Conservation (phyloP, 176 grass and related monocot genomes). For the Rhynchospora breviuscula region DNA sequence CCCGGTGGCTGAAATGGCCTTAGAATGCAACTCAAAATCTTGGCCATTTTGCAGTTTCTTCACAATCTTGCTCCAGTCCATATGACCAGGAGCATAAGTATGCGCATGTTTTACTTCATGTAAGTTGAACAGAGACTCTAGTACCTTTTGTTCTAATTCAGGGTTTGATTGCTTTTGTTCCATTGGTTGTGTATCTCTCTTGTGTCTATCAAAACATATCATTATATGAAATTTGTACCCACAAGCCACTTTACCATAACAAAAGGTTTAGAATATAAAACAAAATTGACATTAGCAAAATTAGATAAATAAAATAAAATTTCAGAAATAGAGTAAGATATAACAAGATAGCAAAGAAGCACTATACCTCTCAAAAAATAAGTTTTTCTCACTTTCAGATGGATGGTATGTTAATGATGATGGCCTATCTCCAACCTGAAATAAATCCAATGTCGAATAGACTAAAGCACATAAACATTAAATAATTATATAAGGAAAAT, state of each 20-base stretch:
- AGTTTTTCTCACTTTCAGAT: slow-evolving; percentile 35
- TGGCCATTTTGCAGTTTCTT: slow-evolving; percentile 50
- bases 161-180: slow-evolving; percentile 31
- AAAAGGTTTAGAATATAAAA: not conserved
- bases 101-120: slow-evolving; percentile 34
- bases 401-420: slow-evolving; percentile 22
- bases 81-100: slow-evolving; percentile 40
- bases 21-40: slow-evolving; percentile 36
- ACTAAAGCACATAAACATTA: not conserved
- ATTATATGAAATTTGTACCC: slow-evolving; percentile 1
- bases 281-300: not conserved
- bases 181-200: slow-evolving; percentile 12
- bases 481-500: not conserved
- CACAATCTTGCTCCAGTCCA: slow-evolving; percentile 84
- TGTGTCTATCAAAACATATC: not conserved
- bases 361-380: slow-evolving; percentile 25
- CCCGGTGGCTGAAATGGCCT: slow-evolving; percentile 25
- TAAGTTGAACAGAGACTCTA: slow-evolving; percentile 66
- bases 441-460: slow-evolving; percentile 28
- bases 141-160: slow-evolving; percentile 49
- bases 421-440: slow-evolving; percentile 44
- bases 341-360: slow-evolving; percentile 30
- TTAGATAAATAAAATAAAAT: not conserved
- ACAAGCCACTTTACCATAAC: slow-evolving; percentile 6
- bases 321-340: not conserved